A percentile compares a stretch with the other conserved stretches of the same genome.
Conservation (phyloP, 2,329 filamentous ascomycete genomes). For the Nannizziopsis barbatae region DNA sequence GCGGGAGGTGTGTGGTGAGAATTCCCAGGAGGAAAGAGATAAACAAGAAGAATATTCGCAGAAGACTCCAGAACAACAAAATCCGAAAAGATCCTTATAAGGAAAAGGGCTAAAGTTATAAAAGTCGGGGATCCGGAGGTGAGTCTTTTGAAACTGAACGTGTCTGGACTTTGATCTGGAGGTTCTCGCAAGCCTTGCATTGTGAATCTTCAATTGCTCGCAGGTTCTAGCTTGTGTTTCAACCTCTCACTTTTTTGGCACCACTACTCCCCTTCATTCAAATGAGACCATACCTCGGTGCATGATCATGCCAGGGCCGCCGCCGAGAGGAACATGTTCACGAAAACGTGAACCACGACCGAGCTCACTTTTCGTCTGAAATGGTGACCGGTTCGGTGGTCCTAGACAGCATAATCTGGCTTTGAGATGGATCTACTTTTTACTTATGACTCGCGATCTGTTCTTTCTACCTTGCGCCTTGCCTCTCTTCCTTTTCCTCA, state of each 20-base stretch:
- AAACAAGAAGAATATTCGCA: not conserved
- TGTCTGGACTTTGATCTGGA: constrained; percentile 1
- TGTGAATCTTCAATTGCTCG: not conserved
- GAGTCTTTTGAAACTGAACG: constrained; percentile 1
- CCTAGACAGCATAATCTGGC: not conserved
- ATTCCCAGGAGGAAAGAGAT: not conserved
- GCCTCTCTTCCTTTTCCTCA: not conserved
- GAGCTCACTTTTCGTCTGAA: not conserved
- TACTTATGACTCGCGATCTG: not conserved
- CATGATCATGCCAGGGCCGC: not conserved
- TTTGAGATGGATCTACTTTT: not conserved
- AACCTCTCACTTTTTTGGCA: not conserved
- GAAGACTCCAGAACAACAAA: not conserved
- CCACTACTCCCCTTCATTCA: not conserved
- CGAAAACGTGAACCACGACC: too few species aligned
- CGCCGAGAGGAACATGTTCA: too few species aligned
- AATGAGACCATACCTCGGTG: not conserved
- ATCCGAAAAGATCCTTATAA: too few species aligned
- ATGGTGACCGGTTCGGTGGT: not conserved
- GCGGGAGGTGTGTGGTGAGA: too few species aligned
- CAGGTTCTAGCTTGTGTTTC: constrained; percentile 6
- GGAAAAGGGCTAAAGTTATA: not conserved
- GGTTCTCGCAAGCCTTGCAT: not conserved
- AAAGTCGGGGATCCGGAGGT: not conserved
- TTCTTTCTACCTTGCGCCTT: not conserved